Evolutionary conservation across 768 basidiomycete genomes (phyloP), one percentile per base, ranked within the genome.

Genomic region (Ramaria rubella): DNA sequence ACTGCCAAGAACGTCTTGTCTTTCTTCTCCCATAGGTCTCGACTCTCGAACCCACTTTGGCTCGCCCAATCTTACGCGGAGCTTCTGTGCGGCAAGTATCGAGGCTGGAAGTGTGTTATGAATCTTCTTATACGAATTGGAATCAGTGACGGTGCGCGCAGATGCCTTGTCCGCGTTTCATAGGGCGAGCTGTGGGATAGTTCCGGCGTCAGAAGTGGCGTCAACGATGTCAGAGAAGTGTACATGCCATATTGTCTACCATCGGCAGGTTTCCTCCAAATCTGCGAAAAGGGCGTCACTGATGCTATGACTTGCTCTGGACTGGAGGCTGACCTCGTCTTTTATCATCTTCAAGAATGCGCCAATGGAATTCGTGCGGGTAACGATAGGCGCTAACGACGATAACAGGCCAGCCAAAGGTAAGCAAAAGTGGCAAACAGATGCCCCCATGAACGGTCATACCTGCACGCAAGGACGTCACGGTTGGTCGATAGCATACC

Each of bases 321-420:
- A 21, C 8, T 1, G 26, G 52, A 53, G 43, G 60, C 63, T 14
- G 60, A 82, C 86, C 88, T 79, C 2, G 86, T 87, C 71, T n/a
- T 87, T 87, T 63, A 91, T 82, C 89, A 91, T 91, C 71, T 85
- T 87, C 48, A 89, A 68, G 62, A 92, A n/a, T n/a, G n/a, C n/a
- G n/a, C n/a, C n/a, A n/a, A n/a, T n/a, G n/a, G n/a, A n/a, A n/a
- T n/a, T n/a, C 59, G 82, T 70, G 45, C 86, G 79, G 17, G 88
- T 90, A 24, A 87, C 87, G 55, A 92, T 85, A 67, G 90, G 89
- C 0, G 87, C 81, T 90, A 42, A 88, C 80, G 1, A 82, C 82
- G 59, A 92, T 85, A n/a, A n/a, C n/a, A n/a, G n/a, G n/a, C n/a
- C n/a, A n/a, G n/a, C n/a, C n/a, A n/a, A n/a, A n/a, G n/a, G n/a